These are phyloP conservation scores for Pyrenopolyporus hunteri DNA, from an alignment of 495 filamentous ascomycete genomes.

Conservation along the genomic window DNA sequence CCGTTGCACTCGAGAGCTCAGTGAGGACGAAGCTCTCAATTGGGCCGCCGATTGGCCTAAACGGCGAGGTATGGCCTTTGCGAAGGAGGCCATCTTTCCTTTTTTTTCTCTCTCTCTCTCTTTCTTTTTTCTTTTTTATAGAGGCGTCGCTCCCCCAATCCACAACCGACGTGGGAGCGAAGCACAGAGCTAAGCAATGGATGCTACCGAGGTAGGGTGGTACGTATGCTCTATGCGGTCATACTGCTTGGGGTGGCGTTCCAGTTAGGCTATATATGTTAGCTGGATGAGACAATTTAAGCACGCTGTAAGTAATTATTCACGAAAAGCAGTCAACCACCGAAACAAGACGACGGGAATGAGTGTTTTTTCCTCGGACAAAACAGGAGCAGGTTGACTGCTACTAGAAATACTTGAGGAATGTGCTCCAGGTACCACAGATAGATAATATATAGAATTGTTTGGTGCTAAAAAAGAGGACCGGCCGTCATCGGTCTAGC, in stretches of 20 bases:
- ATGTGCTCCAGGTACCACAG: no score
- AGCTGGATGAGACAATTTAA: not conserved
- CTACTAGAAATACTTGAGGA: no score
- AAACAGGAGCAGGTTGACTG: no score
- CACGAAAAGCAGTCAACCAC: not conserved
- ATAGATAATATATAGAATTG: no score
- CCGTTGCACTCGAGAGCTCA: constrained; percentile 22
- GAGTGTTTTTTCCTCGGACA: no score
- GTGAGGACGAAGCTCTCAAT: constrained; percentile 29
- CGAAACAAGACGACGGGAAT: no score
- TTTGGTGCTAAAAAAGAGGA: constrained; percentile 3
- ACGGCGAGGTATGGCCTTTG: constrained; percentile 32
- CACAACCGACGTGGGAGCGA: not conserved
- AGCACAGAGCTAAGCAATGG: not conserved
- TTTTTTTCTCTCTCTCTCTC: not conserved
- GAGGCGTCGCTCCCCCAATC: not conserved
- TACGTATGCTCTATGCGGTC: constrained; percentile 23
- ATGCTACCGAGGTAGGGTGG: no score
- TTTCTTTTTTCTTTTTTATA: not conserved
- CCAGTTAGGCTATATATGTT: constrained; percentile 3
- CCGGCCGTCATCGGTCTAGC: constrained; percentile 34
- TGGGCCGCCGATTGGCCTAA: constrained; percentile 38
- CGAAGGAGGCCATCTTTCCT: constrained; percentile 32
- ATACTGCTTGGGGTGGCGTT: constrained; percentile 18
- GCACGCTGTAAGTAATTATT: not conserved